A percentile compares a stretch with the other conserved stretches of the same genome.
phyloP scores from a whole-genome alignment of 2,329 filamentous ascomycete genomes.

The Dichotomopilus funicola region DNA sequence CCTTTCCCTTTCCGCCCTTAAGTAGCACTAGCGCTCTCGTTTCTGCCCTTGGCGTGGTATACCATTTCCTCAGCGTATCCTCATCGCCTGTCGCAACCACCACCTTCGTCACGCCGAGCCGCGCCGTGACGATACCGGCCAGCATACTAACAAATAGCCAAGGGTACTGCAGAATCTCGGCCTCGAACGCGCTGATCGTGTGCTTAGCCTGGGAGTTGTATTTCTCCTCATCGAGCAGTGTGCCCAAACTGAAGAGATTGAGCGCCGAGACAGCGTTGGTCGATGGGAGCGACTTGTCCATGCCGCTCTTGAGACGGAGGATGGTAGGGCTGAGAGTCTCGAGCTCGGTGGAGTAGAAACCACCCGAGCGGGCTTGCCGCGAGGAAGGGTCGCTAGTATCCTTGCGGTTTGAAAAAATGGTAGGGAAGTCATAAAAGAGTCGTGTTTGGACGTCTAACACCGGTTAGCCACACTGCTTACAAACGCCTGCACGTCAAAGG shows the following conservation, averaged over 20 bases:
- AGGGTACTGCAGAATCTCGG: conserved; percentile 86
- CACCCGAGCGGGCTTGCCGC: conserved; percentile 42
- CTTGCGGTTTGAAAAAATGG: conserved; percentile 30
- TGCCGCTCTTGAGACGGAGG: conserved; percentile 86
- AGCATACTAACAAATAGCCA: conserved; percentile 84
- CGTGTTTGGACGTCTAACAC: conserved; percentile 61
- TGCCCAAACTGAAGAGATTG: conserved; percentile 77
- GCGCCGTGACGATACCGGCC: conserved; percentile 64
- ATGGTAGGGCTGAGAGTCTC: conserved; percentile 59
- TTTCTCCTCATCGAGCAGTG: conserved; percentile 57
- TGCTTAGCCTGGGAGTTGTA: conserved; percentile 62
- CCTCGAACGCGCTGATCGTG: conserved; percentile 79
- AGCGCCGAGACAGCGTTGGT: conserved; percentile 81
- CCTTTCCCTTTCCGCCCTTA: background rate
- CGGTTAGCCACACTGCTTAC: too few species aligned
- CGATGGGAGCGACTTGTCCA: conserved; percentile 86
- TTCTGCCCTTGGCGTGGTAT: conserved; percentile 16
- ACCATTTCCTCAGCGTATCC: conserved; percentile 7
- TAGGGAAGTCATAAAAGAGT: conserved; percentile 66
- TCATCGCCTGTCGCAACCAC: conserved; percentile 6
- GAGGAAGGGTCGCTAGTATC: conserved; percentile 25
- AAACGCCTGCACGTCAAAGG: too few species aligned
- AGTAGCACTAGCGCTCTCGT: conserved; percentile 13
- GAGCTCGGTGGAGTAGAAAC: conserved; percentile 66
- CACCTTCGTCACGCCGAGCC: conserved; percentile 49